A percentile compares a stretch with the other conserved stretches of the same genome.
phyloP scores from a whole-genome alignment of 441 rosid genomes.

The Erodium moschatum region DNA sequence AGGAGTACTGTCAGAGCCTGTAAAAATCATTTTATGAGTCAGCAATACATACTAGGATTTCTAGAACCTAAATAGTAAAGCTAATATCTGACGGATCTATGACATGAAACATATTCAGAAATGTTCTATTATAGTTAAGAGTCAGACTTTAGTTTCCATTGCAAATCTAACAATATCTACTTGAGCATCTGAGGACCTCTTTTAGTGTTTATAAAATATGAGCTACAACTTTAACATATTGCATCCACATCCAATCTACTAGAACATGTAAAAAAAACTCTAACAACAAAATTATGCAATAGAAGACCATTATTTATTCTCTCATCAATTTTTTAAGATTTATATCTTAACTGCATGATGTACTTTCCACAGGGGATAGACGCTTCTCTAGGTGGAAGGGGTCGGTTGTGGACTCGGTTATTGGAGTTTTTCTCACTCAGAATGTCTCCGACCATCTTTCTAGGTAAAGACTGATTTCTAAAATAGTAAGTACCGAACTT shows the following conservation, averaged over 20 bases:
- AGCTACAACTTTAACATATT: background rate
- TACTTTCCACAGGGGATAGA: slow-evolving; percentile 72
- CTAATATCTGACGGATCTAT: slow-evolving; percentile 24
- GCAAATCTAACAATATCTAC: slow-evolving; percentile 31
- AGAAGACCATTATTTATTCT: background rate
- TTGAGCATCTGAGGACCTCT: slow-evolving; percentile 15
- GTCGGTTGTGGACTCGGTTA: slow-evolving; percentile 93
- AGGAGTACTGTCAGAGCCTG: slow-evolving; percentile 20
- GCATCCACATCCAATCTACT: background rate
- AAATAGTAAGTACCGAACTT: slow-evolving; percentile 14
- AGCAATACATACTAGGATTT: background rate
- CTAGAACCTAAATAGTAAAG: background rate
- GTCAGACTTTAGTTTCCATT: slow-evolving; percentile 36
- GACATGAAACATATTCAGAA: slow-evolving; percentile 20
- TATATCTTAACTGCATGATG: slow-evolving; percentile 12
- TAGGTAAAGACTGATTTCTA: slow-evolving; percentile 43
- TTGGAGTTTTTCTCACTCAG: slow-evolving; percentile 96
- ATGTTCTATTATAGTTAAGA: slow-evolving; percentile 13
- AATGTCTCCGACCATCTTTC: slow-evolving; percentile 98
- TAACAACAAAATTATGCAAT: background rate
- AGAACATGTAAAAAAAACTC: background rate
- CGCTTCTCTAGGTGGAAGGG: slow-evolving; percentile 98
- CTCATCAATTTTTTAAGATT: background rate
- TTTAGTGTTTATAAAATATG: slow-evolving; percentile 1
- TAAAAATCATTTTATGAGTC: slow-evolving; percentile 17